Evolutionary conservation across 2,329 filamentous ascomycete species (phyloP).

Genomic region (Shiraia bambusicola): DNA sequence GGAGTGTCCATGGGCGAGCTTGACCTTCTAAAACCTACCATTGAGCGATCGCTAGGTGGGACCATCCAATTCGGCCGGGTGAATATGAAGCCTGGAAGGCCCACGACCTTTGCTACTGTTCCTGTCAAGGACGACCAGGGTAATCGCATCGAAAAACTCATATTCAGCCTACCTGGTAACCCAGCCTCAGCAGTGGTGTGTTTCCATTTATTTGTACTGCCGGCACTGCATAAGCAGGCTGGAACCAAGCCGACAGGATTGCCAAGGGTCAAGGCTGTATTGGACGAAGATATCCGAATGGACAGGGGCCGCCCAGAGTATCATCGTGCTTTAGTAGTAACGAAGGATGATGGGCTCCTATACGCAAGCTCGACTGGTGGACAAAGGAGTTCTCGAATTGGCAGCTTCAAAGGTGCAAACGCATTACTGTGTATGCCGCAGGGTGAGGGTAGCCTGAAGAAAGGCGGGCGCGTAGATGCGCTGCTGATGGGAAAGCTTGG

Average conservation of each 20-base stretch:
- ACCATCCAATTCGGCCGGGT: slow-evolving; percentile 96
- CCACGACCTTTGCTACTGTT: slow-evolving; percentile 92
- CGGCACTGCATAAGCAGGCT: slow-evolving; percentile 74
- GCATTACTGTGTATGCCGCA: slow-evolving; percentile 75
- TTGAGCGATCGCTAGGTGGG: slow-evolving; percentile 85
- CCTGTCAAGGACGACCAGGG: slow-evolving; percentile 59
- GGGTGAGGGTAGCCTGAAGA: slow-evolving; percentile 63
- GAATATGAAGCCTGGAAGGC: slow-evolving; percentile 97
- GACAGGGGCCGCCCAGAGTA: slow-evolving; percentile 83
- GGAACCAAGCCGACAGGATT: slow-evolving; percentile 70
- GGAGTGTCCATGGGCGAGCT: slow-evolving; percentile 98
- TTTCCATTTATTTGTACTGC: slow-evolving; percentile 90
- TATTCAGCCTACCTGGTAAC: slow-evolving; percentile 93
- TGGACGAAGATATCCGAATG: slow-evolving; percentile 71
- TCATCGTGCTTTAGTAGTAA: slow-evolving; percentile 76
- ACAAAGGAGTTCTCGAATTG: slow-evolving; percentile 86
- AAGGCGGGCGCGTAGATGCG: slow-evolving; percentile 73
- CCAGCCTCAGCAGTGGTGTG: slow-evolving; percentile 91
- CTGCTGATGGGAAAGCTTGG: slow-evolving; percentile 65
- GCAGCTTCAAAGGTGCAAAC: slow-evolving; percentile 87
- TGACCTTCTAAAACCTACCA: slow-evolving; percentile 92
- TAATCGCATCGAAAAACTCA: slow-evolving; percentile 63
- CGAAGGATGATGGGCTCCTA: slow-evolving; percentile 64
- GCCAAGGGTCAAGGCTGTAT: slow-evolving; percentile 67
- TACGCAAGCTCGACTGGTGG: slow-evolving; percentile 81